phyloP scores from a whole-genome alignment of 1,284 basidiomycete species.

The Pseudozyma pruni region DNA sequence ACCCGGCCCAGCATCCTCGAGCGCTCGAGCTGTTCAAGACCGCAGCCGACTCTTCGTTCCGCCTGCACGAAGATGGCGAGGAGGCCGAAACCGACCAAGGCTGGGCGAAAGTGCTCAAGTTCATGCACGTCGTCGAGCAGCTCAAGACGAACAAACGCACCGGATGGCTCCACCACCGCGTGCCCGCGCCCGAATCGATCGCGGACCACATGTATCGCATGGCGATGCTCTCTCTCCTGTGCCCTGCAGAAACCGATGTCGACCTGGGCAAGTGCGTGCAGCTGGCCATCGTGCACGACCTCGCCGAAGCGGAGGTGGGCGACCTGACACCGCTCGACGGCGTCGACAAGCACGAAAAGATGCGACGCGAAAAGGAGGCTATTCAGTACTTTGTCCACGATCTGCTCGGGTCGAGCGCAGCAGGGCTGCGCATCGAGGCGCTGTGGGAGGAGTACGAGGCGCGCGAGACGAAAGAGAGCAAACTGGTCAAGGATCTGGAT shows the following conservation, averaged over 20 bases:
- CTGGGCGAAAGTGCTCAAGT: conserved; percentile 55
- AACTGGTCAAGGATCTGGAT: conserved; percentile 95
- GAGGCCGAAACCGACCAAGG: conserved; percentile 46
- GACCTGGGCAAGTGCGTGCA: conserved; percentile 79
- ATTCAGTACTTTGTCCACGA: conserved; percentile 90
- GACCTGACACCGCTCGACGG: conserved; percentile 92
- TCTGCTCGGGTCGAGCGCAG: conserved; percentile 84
- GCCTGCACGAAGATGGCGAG: conserved; percentile 40
- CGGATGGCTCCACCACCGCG: conserved; percentile 65
- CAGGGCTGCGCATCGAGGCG: conserved; percentile 79
- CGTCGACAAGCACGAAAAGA: conserved; percentile 83
- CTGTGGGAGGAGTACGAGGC: conserved; percentile 96
- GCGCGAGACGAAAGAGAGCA: conserved; percentile 81
- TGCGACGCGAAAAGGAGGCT: conserved; percentile 82
- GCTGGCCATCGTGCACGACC: conserved; percentile 91
- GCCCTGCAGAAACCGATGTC: conserved; percentile 73
- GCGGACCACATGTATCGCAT: conserved; percentile 98
- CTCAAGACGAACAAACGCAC: conserved; percentile 66
- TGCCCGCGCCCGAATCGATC: conserved; percentile 73
- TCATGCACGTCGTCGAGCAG: conserved; percentile 62
- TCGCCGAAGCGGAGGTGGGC: conserved; percentile 96
- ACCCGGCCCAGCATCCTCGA: conserved; percentile 42
- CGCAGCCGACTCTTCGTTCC: conserved; percentile 34
- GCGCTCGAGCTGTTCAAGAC: conserved; percentile 44
- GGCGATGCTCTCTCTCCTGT: conserved; percentile 88